These are phyloP conservation scores for Gardenia jasminoides DNA, from an alignment of 257 asterid genomes.

Conservation along the genomic window DNA sequence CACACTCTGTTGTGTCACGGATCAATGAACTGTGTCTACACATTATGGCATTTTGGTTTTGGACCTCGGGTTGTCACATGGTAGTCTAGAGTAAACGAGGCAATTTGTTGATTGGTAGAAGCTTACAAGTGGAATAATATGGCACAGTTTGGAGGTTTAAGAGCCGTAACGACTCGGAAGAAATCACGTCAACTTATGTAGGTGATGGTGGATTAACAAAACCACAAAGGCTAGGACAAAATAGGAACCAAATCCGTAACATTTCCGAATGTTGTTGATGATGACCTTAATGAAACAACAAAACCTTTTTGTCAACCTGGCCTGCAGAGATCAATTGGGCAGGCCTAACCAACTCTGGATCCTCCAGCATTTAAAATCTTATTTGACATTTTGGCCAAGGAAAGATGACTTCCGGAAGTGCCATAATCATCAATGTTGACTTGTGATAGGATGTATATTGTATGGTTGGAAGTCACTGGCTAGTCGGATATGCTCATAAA, in stretches of 20 bases:
- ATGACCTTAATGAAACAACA: background rate
- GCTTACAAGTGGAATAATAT: no score
- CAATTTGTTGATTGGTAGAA: background rate
- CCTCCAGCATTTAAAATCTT: background rate
- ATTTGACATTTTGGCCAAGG: conserved; percentile 4
- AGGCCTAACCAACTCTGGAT: background rate
- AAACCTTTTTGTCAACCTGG: background rate
- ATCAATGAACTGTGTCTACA: background rate
- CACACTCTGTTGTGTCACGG: background rate
- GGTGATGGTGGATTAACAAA: no score
- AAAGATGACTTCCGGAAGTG: background rate
- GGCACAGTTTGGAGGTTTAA: no score
- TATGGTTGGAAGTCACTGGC: background rate
- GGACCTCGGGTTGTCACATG: background rate
- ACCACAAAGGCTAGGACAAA: no score
- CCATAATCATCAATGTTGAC: background rate
- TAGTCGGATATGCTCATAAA: background rate
- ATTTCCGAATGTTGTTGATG: no score
- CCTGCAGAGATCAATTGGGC: background rate
- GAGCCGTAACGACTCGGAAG: no score
- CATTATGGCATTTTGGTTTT: background rate
- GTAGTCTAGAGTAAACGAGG: background rate
- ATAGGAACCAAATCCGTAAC: no score
- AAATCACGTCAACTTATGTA: no score
- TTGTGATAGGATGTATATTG: background rate